Base-by-base conservation (phyloP, 345 rosid genomes). In the Lagerstroemia speciosa region DNA sequence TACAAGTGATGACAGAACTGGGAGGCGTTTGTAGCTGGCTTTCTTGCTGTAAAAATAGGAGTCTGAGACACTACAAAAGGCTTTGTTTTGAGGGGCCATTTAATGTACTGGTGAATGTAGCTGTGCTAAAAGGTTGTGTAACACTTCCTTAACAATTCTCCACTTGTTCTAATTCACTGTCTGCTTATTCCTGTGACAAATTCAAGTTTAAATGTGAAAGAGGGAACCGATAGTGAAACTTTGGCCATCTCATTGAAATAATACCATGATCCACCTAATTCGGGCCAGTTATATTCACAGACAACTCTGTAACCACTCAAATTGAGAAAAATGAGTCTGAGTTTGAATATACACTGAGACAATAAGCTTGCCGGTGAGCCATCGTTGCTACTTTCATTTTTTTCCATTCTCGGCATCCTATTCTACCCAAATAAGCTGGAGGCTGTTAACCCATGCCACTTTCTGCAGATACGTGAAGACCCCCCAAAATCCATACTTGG, bases 1-100 rank as follows among this genome's bases (percentile, higher is more conserved):
- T 36, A 36, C 38, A 36, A 36, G 31, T 55, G 61, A 24, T 3
- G 15, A 24, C 61, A 8, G 14, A 55, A 7, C 61, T 55, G 27
- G 61, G 61, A 24, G 15, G 61, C 29, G 14, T 55, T 55, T 55
- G 52, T 37, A 36, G 62, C 55, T 38, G 40, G 24, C 30, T 52
- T 24, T 40, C 41, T 30, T 71, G 57, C 57, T 71, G 74, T 71
- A 71, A 71, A 71, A 11, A 26, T 55, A 55, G 14, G 31, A 55
- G n/a, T 12, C 5, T 1, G 61, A 58, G 19, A 14, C 34, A 27
- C 33, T 58, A 3, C 20, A 10, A 58, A 12, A 58, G 63, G 63
- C 63, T 58, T 48, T 19, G 55, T 48, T 48, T 48, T 48, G 24
- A 26, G 30, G 2, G 27, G 31, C 61, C 61, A 9, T 55, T 12